Evolutionary conservation across 441 rosid species (phyloP).

Genomic region (Eugenia klotzschiana): DNA sequence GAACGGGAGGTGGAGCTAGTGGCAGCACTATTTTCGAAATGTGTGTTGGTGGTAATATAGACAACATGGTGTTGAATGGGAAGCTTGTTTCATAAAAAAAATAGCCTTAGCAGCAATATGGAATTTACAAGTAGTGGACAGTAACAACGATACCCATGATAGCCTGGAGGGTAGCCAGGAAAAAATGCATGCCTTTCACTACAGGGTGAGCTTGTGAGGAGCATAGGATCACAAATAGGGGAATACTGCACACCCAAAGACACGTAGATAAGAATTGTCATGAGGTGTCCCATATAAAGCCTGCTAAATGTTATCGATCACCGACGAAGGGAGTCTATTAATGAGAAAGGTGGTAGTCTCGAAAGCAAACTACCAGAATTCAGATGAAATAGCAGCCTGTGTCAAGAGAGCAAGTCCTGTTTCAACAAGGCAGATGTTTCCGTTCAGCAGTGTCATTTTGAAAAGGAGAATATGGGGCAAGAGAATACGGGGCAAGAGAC

Average conservation of each 20-base stretch:
- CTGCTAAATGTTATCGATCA: background rate
- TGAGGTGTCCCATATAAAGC: background rate
- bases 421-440: too few species aligned
- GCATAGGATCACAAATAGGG: background rate
- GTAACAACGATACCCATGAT: background rate
- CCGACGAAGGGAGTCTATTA: background rate
- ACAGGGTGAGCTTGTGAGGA: background rate
- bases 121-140: background rate
- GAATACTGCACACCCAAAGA: background rate
- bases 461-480: too few species aligned
- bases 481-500: too few species aligned
- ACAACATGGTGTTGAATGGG: background rate
- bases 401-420: too few species aligned
- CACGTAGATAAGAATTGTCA: background rate
- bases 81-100: background rate
- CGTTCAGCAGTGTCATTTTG: too few species aligned
- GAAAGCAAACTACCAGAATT: background rate
- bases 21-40: too few species aligned
- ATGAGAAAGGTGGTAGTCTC: background rate
- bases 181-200: background rate
- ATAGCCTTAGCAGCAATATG: background rate
- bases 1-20: background rate
- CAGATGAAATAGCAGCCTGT: background rate
- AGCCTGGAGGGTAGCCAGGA: background rate
- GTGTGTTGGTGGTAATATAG: background rate